Evolutionary conservation across 2,329 filamentous ascomycete species (phyloP), one percentile per base, ranked within the genome.

Genomic region (Cephalotrichum gorgonifer): DNA sequence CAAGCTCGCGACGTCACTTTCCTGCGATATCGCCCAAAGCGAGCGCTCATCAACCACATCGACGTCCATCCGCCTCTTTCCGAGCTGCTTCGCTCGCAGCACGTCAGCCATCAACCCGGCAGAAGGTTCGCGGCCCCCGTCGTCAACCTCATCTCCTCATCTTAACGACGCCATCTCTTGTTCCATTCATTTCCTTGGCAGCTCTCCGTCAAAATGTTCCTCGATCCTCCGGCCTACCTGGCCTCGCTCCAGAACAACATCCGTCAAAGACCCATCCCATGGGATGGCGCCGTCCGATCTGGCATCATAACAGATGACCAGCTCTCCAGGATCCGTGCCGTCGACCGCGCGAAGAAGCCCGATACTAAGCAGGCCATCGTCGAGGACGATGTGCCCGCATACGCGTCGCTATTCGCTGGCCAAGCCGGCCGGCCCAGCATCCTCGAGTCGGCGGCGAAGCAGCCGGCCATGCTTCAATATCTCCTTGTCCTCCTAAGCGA

Each of bases 201-300:
- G n/a, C 15, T 35, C 28, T 20, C 14, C 20, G 15, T 6, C 47
- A 39, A 28, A 22, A 96, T 96, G 90, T 91, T 89, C 64, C 80
- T 95, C 67, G 89, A 96, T 64, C 86, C 88, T 58, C 90, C 90
- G 52, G 86, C 87, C 52, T 96, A 96, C 68, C 81, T 81, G 51
- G 71, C 72, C 63, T 91, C 88, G 57, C 78, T 96, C 58, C 90
- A 95, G 74, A 94, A 88, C 79, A 97, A 97, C 75, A 95, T 97
- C 66, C 88, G 93, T 63, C 86, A 88, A 63, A 82, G 93, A 57
- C 90, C 90, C 56, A 95, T 98, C 69, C 90, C 91, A 51, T 98
- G 93, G 93, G 91, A 97, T 69, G 91, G 91, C 60, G 90, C 91
- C 60, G 88, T 95, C 57, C 82, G 93, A 66, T 88, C 88, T 58